Evolutionary conservation across 148 eudicot genomes (phyloP), one percentile per base, ranked within the genome.

Genomic region (Limonium bicolor): DNA sequence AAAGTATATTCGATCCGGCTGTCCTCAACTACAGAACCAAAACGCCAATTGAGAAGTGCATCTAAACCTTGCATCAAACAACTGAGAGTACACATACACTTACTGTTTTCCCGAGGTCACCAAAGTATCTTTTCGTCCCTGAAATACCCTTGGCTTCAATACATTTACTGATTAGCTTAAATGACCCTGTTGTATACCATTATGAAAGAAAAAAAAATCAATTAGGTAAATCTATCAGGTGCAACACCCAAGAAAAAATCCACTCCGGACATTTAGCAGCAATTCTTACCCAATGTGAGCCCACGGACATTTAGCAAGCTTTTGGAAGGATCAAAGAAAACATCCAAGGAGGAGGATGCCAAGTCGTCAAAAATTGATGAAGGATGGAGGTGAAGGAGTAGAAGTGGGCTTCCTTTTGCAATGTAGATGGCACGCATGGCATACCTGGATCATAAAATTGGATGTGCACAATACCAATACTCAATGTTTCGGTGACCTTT

Each of bases 261-360:
- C 28, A 39, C n/a, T n/a, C n/a, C n/a, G n/a, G n/a, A n/a, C n/a
- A n/a, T n/a, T n/a, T n/a, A 24, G 34, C 46, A 44, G 17, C 38
- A 56, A 16, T 2, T 7, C 16, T 32, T 67, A 92, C 99, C 99
- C 59, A 85, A 61, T 21, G 95, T 92, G 37, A 92, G 74, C 41
- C 99, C 99, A 41, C 77, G 88, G 51, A 85, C 74, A 70, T 78
- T 78, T 22, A 75, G 55, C 69, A 70, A 47, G 67, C 67, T 84
- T 60, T 74, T 81, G 36, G 95, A 81, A 51, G 99, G 95, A 64
- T 92, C 99, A 73, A 92, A 92, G 61, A 78, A 92, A 44, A 77
- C 94, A 71, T 92, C 99, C 20, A 92, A 76, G 45, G 95, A 85
- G 32, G 99, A 92, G 12, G 99, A 92, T 54, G 99, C 85, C 51